A percentile compares a stretch with the other conserved stretches of the same genome.
Evolutionary conservation across 2,329 filamentous ascomycete genomes (phyloP).

Genomic region (Cercospora brassicicola): DNA sequence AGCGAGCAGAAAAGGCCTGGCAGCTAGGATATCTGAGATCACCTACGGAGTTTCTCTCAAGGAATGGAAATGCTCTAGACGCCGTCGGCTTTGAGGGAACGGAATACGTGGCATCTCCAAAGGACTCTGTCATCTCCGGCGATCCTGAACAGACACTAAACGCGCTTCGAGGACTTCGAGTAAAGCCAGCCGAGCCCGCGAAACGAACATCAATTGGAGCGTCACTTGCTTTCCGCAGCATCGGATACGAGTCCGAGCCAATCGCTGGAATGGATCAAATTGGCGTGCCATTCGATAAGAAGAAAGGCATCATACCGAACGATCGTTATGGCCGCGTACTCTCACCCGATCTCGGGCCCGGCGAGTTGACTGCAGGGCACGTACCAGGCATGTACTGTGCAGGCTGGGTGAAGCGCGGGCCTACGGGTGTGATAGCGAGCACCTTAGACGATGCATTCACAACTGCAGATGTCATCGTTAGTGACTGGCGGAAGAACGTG

Average conservation of each 20-base stretch:
- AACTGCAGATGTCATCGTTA: constrained; percentile 77
- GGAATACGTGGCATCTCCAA: constrained; percentile 31
- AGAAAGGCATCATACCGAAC: constrained; percentile 75
- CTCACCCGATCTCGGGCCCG: constrained; percentile 43
- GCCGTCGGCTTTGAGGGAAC: constrained; percentile 66
- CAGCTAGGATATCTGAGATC: constrained; percentile 82
- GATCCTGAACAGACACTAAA: constrained; percentile 34
- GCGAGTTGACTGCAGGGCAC: constrained; percentile 49
- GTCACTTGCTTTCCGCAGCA: constrained; percentile 81
- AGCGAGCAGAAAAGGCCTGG: constrained; percentile 67
- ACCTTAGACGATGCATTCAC: constrained; percentile 94
- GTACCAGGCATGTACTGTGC: constrained; percentile 82
- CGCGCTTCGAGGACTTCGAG: constrained; percentile 32
- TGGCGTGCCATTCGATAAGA: constrained; percentile 74
- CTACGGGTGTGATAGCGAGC: constrained; percentile 91
- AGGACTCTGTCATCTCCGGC: constrained; percentile 26
- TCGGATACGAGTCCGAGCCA: constrained; percentile 84
- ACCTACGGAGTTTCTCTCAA: constrained; percentile 65
- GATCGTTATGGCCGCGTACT: constrained; percentile 75
- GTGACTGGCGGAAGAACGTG: constrained; percentile 65
- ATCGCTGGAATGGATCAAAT: constrained; percentile 72
- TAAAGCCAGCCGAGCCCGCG: constrained; percentile 34
- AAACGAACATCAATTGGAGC: constrained; percentile 55
- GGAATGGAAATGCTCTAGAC: constrained; percentile 55
- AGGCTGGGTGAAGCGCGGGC: constrained; percentile 93